Base-by-base conservation (phyloP, 805 yeast species). In the Kodamaea laetipori region DNA sequence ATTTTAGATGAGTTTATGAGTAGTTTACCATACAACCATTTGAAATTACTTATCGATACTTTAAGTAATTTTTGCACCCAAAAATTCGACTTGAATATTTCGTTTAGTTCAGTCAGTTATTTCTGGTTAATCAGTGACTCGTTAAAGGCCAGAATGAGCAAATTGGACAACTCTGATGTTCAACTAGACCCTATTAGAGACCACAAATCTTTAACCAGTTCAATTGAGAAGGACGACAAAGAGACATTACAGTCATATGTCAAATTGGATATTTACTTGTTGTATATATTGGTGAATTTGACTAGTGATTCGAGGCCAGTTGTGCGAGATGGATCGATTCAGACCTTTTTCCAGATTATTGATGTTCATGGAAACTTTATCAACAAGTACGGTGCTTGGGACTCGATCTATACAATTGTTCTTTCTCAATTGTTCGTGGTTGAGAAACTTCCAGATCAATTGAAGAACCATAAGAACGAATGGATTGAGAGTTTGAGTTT, bases 121-220 rank as follows among this genome's bases (percentile, higher is more conserved):
- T 90, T 90, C 56, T 92, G 98, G 98, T 62, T 86, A 11, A 80
- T 94, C 3, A 86, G 97, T 53, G 98, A 94, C 55, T 81, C 82
- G 45, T 63, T 71, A 26, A 65, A 63, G 38, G 50, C 57, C 9
- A 54, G 58, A 40, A 52, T 36, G 36, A 21, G 18, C 15, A 32
- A 16, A 25, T 6, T 24, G 23, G 37, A 23, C 13, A 30, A 31
- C 24, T 16, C 9, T 10, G 37, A 19, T 12, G 28, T 26, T 17
- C 36, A 15, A 10, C 19, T 13, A 18, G 17, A 30, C 10, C 34
- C 3, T 6, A 13, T 30, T 17, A 30, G 17, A 30, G 34, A 30
- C 34, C 24, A 19, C 25, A n/a, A 36, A 13, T 6, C 39, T 2
- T 13, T 16, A 8, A 38, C 33, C 6, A 13, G 34, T 23, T 31